Conservation (phyloP, 208 protist species). For the Acanthamoeba royreba region DNA sequence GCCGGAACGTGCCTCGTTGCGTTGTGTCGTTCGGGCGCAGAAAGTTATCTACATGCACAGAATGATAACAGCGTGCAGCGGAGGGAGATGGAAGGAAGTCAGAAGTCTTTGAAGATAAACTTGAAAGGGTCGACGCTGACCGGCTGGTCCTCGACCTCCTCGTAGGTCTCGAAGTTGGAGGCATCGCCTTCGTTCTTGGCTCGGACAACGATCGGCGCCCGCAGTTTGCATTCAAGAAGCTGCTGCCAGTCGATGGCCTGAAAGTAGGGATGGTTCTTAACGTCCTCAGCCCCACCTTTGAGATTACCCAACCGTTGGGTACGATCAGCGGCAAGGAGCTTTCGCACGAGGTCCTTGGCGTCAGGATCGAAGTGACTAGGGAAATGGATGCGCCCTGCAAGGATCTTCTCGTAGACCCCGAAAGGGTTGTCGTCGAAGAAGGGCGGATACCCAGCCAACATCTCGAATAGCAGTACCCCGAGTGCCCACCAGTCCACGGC, state of each 20-base stretch:
- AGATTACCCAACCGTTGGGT: slow-evolving; percentile 84
- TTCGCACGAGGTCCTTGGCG: slow-evolving; percentile 81
- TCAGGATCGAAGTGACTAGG: slow-evolving; percentile 79
- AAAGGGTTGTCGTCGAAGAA: slow-evolving; percentile 88
- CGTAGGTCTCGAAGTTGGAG: slow-evolving; percentile 70
- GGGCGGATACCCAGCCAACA: slow-evolving; percentile 86
- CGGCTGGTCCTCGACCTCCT: slow-evolving; percentile 48
- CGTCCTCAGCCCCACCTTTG: slow-evolving; percentile 86
- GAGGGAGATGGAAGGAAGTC: too few species aligned
- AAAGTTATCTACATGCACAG: background rate
- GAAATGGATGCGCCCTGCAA: slow-evolving; percentile 83
- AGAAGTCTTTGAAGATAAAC: slow-evolving; percentile 65
- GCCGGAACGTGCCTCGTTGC: too few species aligned
- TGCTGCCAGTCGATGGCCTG: slow-evolving; percentile 89
- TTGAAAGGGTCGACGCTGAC: slow-evolving; percentile 56
- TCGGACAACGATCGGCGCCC: slow-evolving; percentile 46
- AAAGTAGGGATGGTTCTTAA: slow-evolving; percentile 96
- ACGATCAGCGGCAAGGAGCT: slow-evolving; percentile 77
- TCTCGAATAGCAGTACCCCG: slow-evolving; percentile 87
- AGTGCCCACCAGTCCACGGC: slow-evolving; percentile 90
- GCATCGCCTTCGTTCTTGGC: slow-evolving; percentile 61
- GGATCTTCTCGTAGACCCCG: slow-evolving; percentile 91
- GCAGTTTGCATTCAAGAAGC: slow-evolving; percentile 48
- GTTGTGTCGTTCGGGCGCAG: too few species aligned
- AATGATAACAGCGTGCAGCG: background rate